Evolutionary conservation across 345 rosid genomes (phyloP).

Genomic region (Limnanthes douglasii): DNA sequence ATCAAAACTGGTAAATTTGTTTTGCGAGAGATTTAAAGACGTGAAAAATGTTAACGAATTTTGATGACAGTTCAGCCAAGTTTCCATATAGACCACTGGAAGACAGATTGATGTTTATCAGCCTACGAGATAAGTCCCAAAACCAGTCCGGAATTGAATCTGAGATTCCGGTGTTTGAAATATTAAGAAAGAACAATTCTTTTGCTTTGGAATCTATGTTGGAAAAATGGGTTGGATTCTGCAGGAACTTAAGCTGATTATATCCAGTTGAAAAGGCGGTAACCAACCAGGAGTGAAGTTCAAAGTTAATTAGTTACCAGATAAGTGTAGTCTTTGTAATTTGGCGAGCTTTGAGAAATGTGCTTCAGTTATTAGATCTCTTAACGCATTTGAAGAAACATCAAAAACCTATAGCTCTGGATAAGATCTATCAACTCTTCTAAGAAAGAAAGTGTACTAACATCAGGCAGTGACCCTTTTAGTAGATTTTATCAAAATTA

Average conservation of each 20-base stretch:
- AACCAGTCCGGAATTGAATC: constrained; percentile 10
- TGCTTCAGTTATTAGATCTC: constrained; percentile 9
- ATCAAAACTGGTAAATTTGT: constrained; percentile 18
- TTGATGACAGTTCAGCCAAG: constrained; percentile 7
- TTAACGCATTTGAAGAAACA: constrained; percentile 8
- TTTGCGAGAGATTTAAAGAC: constrained; percentile 21
- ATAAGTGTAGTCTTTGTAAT: neutral
- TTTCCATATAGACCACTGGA: constrained; percentile 12
- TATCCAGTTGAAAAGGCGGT: constrained; percentile 12
- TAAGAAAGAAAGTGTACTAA: constrained; percentile 4
- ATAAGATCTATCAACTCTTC: constrained; percentile 1
- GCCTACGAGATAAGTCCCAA: constrained; percentile 4
- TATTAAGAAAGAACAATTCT: too few relatives aligned
- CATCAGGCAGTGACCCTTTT: too few relatives aligned
- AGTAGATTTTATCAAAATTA: too few relatives aligned
- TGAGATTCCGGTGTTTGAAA: too few relatives aligned
- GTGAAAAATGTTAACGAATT: neutral
- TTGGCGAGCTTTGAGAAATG: constrained; percentile 15
- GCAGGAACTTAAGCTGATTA: constrained; percentile 5
- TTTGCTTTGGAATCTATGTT: too few relatives aligned
- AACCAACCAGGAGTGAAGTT: too few relatives aligned
- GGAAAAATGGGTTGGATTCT: constrained; percentile 14
- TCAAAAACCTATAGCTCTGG: constrained; percentile 2
- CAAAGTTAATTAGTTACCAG: too few relatives aligned
- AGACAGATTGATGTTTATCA: constrained; percentile 8